Base-by-base conservation (phyloP, 1,139 yeast genomes). In the Hemisphaericaspora subhashii region DNA sequence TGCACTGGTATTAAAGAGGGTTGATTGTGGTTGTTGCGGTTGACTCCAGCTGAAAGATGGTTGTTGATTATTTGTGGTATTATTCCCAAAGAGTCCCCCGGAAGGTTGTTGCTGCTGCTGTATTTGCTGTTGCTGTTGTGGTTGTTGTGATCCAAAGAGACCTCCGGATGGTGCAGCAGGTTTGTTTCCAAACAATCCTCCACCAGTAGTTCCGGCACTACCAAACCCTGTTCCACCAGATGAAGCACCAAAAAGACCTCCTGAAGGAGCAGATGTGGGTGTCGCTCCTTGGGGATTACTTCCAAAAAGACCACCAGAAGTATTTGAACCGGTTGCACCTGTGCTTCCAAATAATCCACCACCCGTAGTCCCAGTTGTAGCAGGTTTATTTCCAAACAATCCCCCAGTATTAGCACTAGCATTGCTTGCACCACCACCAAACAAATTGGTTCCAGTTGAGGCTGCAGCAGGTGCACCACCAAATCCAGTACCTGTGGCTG, bases 31-130 rank as follows among this genome's bases (percentile, higher is more conserved):
- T 38, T 41, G 47, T 37, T 43, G 49, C 26, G 47, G 50, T 39
- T 41, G 50, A 28, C 53, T 57, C 66, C 68, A 63, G 13, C 54
- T 53, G 39, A 64, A 64, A 9, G 68, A 58, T 3, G 66, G 67
- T 41, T 60, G 67, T 17, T 58, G 46, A 35, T 55, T 55, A 37
- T 58, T 61, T 8, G 52, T 42, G 8, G 57, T 47, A 39, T 44
- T 41, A 38, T 43, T 37, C 8, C 48, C 41, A 41, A 58, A 53
- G 27, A 53, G 38, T 10, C 53, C 51, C 15, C 50, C 44, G 26
- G 38, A 35, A 22, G 27, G 42, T 33, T 39, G 47, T 12, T 31
- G 44, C 37, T 45, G 44, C 29, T 34, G 39, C 29, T 37, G 45
- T 33, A 29, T 37, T 14, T 21, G 27, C 13, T 32, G 39, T 16